phyloP scores from a whole-genome alignment of 2,329 filamentous ascomycete species.

The Canariomyces notabilis region DNA sequence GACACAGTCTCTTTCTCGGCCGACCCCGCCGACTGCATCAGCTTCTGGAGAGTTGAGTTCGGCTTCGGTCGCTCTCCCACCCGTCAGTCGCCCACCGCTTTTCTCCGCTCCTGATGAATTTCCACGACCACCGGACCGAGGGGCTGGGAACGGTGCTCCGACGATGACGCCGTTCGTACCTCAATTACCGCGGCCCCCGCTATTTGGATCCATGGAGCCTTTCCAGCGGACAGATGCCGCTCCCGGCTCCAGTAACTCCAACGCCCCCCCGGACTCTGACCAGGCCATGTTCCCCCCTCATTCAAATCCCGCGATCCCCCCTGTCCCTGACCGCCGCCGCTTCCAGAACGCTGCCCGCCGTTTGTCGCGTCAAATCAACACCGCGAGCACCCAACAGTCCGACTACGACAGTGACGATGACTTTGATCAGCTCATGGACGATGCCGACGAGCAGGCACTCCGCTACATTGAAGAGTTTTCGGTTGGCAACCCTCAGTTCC shows the following conservation, averaged over 20 bases:
- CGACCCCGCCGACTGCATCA: background rate
- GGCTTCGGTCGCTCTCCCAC: slow-evolving; percentile 5
- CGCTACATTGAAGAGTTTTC: slow-evolving; percentile 18
- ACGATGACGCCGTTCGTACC: background rate
- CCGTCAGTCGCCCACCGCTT: background rate
- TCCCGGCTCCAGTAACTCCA: background rate
- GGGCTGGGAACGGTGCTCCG: background rate
- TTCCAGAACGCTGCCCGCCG: background rate
- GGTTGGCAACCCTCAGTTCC: slow-evolving; percentile 1
- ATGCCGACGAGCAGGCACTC: slow-evolving; percentile 20
- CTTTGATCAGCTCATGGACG: slow-evolving; percentile 15
- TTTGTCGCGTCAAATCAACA: background rate
- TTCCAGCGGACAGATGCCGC: background rate
- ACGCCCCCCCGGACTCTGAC: background rate
- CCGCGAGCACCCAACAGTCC: background rate
- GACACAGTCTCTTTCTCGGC: slow-evolving; percentile 1
- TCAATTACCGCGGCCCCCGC: background rate
- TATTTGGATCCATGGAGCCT: slow-evolving; percentile 1
- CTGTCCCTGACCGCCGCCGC: slow-evolving; percentile 5
- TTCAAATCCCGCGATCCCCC: background rate
- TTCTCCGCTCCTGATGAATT: background rate
- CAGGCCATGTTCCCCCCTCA: background rate
- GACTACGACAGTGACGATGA: slow-evolving; percentile 26
- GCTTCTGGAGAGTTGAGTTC: slow-evolving; percentile 14
- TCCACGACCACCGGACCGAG: background rate